Evolutionary conservation across 352 stramenopile species (phyloP), one percentile per base, ranked within the genome.

Genomic region (Phytophthora aleatoria): DNA sequence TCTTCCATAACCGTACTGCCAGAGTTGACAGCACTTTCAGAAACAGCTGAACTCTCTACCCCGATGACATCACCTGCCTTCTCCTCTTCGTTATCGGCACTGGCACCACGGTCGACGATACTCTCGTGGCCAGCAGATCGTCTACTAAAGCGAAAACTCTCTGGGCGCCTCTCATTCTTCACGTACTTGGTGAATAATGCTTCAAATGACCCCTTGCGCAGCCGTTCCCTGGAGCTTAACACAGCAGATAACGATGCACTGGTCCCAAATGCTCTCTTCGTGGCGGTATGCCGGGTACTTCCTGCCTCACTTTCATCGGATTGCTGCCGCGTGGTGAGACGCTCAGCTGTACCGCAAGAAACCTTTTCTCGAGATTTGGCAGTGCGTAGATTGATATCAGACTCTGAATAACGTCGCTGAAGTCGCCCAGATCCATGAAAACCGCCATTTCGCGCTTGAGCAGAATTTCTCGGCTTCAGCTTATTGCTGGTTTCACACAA

Each of bases 111-210:
- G 20, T 71, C 53, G 12, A 2, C 28, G 8, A 59, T 43, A 55
- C 48, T 52, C 8, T 70, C 68, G 49, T 63, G 61, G 4, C 62
- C 55, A 9, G 61, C 27, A 20, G 61, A 74, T 13, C 67, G 20
- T 44, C 67, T 24, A 38, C 28, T 59, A 44, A 71, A 67, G 13
- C 50, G 61, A 52, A 61, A 58, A 60, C 57, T 75, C 28, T 68
- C 49, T 45, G 33, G 15, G 20, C 30, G 51, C 8, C 56, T 51
- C 11, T 74, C 60, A 52, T 27, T 63, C 36, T 67, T 67, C 27
- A 73, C 57, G 28, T 75, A 75, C 15, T 72, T 75, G 5, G 59
- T 69, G 45, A 66, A 69, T 30, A 75, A 57, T 2, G 64, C 44
- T 54, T 75, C 67, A 41, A 75, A 75, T 41, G 67, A 75, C 10